phyloP scores from a whole-genome alignment of 805 yeast species.

The Hanseniaspora guilliermondii region DNA sequence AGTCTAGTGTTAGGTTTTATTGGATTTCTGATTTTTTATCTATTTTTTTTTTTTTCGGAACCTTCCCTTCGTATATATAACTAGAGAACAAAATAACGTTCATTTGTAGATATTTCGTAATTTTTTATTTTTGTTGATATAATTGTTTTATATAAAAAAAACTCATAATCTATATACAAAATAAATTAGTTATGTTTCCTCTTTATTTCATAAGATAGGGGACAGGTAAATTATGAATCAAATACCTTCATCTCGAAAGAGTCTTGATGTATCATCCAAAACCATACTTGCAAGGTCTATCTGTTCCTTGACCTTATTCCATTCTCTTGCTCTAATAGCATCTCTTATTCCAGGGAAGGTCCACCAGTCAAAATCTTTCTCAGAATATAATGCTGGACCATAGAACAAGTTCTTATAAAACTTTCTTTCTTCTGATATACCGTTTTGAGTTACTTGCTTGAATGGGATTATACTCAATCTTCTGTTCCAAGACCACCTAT shows the following conservation, averaged over 20 bases:
- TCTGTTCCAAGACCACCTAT: constrained; percentile 74
- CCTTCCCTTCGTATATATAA: too few relatives aligned
- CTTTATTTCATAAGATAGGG: background rate
- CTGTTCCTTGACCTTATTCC: constrained; percentile 43
- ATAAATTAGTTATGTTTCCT: background rate
- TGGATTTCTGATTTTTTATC: too few relatives aligned
- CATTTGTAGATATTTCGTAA: too few relatives aligned
- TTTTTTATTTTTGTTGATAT: background rate
- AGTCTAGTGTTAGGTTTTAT: background rate
- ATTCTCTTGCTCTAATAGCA: constrained; percentile 38
- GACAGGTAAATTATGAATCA: background rate
- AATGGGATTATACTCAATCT: constrained; percentile 46
- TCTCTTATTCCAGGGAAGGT: constrained; percentile 72
- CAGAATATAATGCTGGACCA: constrained; percentile 50
- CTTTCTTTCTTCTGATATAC: constrained; percentile 36
- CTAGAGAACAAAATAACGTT: too few relatives aligned
- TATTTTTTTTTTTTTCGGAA: background rate
- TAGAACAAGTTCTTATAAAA: constrained; percentile 57
- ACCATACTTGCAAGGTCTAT: constrained; percentile 33
- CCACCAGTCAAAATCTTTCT: constrained; percentile 38
- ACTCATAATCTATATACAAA: too few relatives aligned
- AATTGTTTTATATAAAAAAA: background rate
- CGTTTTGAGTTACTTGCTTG: constrained; percentile 35
- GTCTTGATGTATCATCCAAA: constrained; percentile 25
- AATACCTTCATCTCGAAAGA: constrained; percentile 25